Evolutionary conservation across 495 filamentous ascomycete genomes (phyloP).

Genomic region (Friedmanniomyces endolithicus): DNA sequence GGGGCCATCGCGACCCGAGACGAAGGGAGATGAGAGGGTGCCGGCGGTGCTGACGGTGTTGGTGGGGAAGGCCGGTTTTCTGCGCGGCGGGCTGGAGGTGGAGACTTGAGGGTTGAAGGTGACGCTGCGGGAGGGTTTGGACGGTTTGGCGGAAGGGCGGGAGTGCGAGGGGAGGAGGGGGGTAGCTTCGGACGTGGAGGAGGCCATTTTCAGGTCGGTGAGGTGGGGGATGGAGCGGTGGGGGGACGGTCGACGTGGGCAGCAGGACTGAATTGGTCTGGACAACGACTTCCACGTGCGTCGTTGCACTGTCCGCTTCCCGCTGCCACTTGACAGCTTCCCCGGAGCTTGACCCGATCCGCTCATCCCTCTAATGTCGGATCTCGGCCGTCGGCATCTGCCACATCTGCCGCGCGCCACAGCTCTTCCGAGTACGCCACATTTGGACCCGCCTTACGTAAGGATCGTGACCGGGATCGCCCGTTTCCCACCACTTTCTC

Average conservation of each 20-base stretch:
- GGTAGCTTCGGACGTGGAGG: slow-evolving; percentile 1
- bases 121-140: slow-evolving; percentile 41
- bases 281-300: not conserved
- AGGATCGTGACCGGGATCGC: no score
- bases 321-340: not conserved
- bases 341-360: no score
- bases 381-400: no score
- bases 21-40: slow-evolving; percentile 25
- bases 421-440: no score
- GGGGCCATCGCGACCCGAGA: slow-evolving; percentile 20
- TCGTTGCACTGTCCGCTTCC: not conserved
- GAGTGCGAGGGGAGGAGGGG: slow-evolving; percentile 13
- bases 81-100: slow-evolving; percentile 35
- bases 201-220: not conserved
- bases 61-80: slow-evolving; percentile 36
- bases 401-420: no score
- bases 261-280: no score
- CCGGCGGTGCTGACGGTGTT: slow-evolving; percentile 29
- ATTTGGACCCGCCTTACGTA: no score
- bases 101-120: slow-evolving; percentile 60
- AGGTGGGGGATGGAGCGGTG: not conserved
- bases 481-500: no score
- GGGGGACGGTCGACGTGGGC: not conserved
- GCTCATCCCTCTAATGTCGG: no score
- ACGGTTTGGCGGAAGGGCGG: slow-evolving; percentile 1